Conservation (phyloP, 192 early-diverging fungal genomes). For the Backusella australiensis region DNA sequence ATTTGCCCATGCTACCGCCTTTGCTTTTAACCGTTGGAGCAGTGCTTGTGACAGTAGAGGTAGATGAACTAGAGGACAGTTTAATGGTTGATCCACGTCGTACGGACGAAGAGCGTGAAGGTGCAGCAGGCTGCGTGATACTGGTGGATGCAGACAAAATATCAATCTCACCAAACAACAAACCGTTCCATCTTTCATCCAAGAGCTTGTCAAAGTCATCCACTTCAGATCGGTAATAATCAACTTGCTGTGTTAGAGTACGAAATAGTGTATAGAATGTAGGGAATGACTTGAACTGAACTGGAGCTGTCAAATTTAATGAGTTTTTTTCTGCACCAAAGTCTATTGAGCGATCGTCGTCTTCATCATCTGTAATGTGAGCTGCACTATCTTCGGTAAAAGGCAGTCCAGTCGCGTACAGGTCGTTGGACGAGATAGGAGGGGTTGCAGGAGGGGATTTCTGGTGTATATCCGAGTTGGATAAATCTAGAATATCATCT, state of each 20-base stretch:
- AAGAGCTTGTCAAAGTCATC: conserved; percentile 59
- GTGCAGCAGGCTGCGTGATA: background rate
- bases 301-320: conserved; percentile 14
- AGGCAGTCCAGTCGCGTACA: background rate
- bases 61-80: background rate
- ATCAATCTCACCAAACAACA: conserved; percentile 13
- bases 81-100: background rate
- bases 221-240: conserved; percentile 57
- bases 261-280: conserved; percentile 65
- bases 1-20: background rate
- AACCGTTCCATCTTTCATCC: conserved; percentile 46
- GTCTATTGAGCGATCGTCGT: conserved; percentile 42
- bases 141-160: background rate
- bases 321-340: conserved; percentile 27
- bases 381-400: background rate
- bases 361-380: conserved; percentile 26
- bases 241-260: conserved; percentile 64
- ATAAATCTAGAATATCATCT: conserved; percentile 34
- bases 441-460: background rate
- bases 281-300: conserved; percentile 52
- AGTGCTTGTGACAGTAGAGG: background rate
- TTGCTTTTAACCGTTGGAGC: background rate
- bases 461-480: background rate
- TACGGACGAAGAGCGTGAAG: background rate
- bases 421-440: background rate